These are phyloP conservation scores for Citrullus colocynthis DNA, from an alignment of 306 rosid species.

Conservation along the genomic window DNA sequence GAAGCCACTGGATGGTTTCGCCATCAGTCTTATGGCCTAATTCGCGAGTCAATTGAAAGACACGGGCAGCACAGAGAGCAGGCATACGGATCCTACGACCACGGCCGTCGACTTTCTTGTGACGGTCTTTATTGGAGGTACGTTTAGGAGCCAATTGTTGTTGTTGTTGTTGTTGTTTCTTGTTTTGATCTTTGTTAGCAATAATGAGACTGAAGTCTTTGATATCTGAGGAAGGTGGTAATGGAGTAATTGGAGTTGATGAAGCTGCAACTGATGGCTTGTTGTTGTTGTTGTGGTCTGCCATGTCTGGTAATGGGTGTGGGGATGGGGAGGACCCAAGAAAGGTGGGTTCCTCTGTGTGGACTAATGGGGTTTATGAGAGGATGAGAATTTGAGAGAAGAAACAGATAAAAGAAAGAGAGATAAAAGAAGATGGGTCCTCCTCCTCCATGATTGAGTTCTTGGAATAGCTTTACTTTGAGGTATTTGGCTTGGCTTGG, in stretches of 20 bases:
- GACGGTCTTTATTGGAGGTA: constrained; percentile 38
- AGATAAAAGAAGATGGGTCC: neutral
- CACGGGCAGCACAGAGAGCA: constrained; percentile 46
- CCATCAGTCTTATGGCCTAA: constrained; percentile 40
- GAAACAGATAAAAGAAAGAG: neutral
- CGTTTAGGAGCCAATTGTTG: constrained; percentile 27
- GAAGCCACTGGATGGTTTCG: constrained; percentile 46
- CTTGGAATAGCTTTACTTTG: neutral
- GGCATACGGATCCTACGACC: constrained; percentile 53
- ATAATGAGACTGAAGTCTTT: constrained; percentile 29
- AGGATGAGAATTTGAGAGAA: neutral
- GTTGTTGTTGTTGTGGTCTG: constrained; percentile 14
- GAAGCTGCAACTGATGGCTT: neutral
- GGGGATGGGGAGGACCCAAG: constrained; percentile 12
- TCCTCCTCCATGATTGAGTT: neutral
- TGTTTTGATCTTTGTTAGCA: constrained; percentile 18
- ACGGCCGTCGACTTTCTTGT: constrained; percentile 47
- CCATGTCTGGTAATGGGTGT: constrained; percentile 25
- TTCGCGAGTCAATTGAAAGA: constrained; percentile 38
- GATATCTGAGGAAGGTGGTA: constrained; percentile 16
- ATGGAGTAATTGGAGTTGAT: neutral
- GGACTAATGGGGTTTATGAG: constrained; percentile 6
- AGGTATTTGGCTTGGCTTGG: neutral
- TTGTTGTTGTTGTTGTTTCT: constrained; percentile 10
- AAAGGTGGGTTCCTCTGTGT: constrained; percentile 21